Base-by-base conservation (phyloP, 2,329 filamentous ascomycete species). In the Claviceps digitariae region DNA sequence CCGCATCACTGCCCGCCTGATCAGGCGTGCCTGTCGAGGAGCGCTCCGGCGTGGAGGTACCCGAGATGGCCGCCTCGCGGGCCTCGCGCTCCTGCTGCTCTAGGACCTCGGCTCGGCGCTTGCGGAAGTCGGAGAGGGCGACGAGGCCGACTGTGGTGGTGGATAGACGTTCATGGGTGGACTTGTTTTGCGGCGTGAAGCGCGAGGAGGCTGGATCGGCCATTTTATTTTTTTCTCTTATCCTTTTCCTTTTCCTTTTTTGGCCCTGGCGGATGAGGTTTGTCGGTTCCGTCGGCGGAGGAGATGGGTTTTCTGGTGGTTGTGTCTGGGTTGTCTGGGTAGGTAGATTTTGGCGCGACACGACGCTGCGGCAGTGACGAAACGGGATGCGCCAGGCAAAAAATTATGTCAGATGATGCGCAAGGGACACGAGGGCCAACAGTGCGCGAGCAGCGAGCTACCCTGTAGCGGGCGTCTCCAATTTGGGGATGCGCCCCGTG, bases 41-140 rank as follows among this genome's bases (percentile, higher is more conserved):
- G 53, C 70, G 70, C 61, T 77, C 74, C 43, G 76, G 73, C 46
- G 74, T 76, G 47, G 72, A 69, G 54, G 69, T 67, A 59, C 65
- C 66, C 52, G 69, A 66, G 53, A 78, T 64, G 27, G 78, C 73
- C 40, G 64, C 77, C 59, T 87, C 85, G 63, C 83, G 82, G 13
- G 81, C 84, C 63, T 93, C 88, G 62, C 86, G 81, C 64, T 93
- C 88, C 64, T 93, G 91, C 65, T 88, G 84, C 67, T 96, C 91
- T 48, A 95, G 74, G n/a, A 90, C 88, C 69, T 96, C 89, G 61
- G 90, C 90, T 68, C 91, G 88, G 55, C 93, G 84, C 72, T 98
- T 97, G 69, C 91, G 89, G 68, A 95, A 97, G 66, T 97, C 93
- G 59, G 87, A 89, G 45, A 96, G 83, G 54, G 87, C 82, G 52